Evolutionary conservation across 805 yeast species (phyloP).

Genomic region (Teunomyces aglyptinius): DNA sequence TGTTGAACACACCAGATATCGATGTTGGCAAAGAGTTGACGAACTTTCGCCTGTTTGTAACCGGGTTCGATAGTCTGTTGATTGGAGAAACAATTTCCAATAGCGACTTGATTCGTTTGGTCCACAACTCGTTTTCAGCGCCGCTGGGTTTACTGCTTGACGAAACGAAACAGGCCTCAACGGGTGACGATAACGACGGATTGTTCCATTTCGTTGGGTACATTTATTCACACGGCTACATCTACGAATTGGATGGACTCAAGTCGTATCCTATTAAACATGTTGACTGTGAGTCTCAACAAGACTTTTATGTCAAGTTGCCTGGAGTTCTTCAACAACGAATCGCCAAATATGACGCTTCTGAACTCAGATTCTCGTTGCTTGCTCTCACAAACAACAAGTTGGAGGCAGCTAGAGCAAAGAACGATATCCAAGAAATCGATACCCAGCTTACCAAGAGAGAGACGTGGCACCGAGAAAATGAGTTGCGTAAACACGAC

Average conservation of each 20-base stretch:
- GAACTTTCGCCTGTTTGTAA: slow-evolving; percentile 49
- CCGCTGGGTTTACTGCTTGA: slow-evolving; percentile 56
- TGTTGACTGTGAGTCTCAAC: slow-evolving; percentile 33
- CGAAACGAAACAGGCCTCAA: slow-evolving; percentile 30
- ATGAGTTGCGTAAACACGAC: slow-evolving; percentile 52
- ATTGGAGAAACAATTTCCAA: slow-evolving; percentile 62
- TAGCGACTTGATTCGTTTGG: slow-evolving; percentile 52
- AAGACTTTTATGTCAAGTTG: slow-evolving; percentile 42
- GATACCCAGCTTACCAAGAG: slow-evolving; percentile 47
- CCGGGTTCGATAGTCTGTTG: slow-evolving; percentile 53
- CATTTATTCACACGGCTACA: slow-evolving; percentile 38
- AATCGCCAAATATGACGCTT: slow-evolving; percentile 41
- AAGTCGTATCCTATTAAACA: slow-evolving; percentile 55
- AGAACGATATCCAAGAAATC: slow-evolving; percentile 40
- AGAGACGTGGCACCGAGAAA: slow-evolving; percentile 52
- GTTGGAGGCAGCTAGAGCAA: slow-evolving; percentile 32
- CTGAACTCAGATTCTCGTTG: slow-evolving; percentile 56
- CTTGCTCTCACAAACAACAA: slow-evolving; percentile 54
- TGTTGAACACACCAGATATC: slow-evolving; percentile 44
- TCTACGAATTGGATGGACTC: slow-evolving; percentile 65
- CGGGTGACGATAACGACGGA: slow-evolving; percentile 41
- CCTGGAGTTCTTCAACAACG: slow-evolving; percentile 47
- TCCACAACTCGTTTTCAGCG: slow-evolving; percentile 60
- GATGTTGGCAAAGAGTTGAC: slow-evolving; percentile 49
- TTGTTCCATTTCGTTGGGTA: slow-evolving; percentile 63